Percentiles rank a stretch among this genome's conserved stretches.
phyloP scores from a whole-genome alignment of 192 early-diverging fungal species.

The Irineochytrium annulatum region DNA sequence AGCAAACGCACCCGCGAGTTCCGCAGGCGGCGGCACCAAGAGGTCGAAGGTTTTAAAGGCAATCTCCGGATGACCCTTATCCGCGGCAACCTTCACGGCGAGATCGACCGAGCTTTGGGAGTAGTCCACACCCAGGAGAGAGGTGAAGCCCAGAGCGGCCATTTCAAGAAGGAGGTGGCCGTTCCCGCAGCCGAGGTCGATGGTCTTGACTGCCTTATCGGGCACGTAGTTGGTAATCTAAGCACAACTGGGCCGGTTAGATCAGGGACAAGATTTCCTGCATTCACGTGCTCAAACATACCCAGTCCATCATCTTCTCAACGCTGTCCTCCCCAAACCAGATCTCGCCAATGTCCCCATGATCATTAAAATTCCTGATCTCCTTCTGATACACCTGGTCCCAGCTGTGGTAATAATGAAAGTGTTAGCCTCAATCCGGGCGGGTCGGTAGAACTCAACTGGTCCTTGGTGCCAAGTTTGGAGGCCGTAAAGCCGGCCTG shows the following conservation, averaged over 20 bases:
- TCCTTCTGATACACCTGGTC: conserved; percentile 79
- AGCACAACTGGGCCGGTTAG: too few species aligned
- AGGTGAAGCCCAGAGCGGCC: conserved; percentile 59
- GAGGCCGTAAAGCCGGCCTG: not conserved
- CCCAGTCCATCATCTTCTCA: conserved; percentile 86
- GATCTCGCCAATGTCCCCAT: conserved; percentile 86
- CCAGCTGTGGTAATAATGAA: conserved; percentile 46
- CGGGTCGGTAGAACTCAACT: not conserved
- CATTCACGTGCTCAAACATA: conserved; percentile 28
- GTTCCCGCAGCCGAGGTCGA: conserved; percentile 92
- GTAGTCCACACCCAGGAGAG: conserved; percentile 83
- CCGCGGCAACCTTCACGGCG: conserved; percentile 56
- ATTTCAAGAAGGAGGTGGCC: conserved; percentile 82
- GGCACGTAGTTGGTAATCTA: conserved; percentile 27
- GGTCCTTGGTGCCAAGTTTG: not conserved
- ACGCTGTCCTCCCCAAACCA: conserved; percentile 88
- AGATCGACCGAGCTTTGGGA: conserved; percentile 71
- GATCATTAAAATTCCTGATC: conserved; percentile 71
- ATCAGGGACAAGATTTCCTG: not conserved
- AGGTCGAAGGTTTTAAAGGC: conserved; percentile 37
- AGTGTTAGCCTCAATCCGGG: not conserved
- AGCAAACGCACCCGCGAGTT: conserved; percentile 26
- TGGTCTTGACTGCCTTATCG: conserved; percentile 39
- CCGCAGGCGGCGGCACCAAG: conserved; percentile 15
- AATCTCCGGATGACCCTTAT: conserved; percentile 18